Base-by-base conservation (phyloP, 176 grass and related monocot species). In the Avena eriantha region DNA sequence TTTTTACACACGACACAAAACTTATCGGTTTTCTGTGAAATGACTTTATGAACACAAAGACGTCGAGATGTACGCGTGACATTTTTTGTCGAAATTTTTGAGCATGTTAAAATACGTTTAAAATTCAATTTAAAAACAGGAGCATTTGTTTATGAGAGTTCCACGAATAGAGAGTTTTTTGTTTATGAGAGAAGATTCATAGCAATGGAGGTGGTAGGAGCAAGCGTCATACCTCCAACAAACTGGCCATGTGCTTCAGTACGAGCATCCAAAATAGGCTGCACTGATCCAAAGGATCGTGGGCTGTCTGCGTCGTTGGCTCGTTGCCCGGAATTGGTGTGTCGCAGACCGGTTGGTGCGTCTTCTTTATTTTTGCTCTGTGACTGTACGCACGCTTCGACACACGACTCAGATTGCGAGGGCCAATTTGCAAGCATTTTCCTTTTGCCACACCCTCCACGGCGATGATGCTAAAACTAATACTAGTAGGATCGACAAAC, bases 281-380 rank as follows among this genome's bases (percentile, higher is more conserved):
- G 77, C 68, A 47, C 45, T 7, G 76, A 55, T 67, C 75, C 82
- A 64, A 29, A 22, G 56, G 4, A 73, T 34, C 43, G 45, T 54
- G 76, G 74, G 31, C 67, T 74, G 54, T 57, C 47, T 26, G 34
- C 71, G 23, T 8, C 3, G 23, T 29, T 68, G 89, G 65, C 75
- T 56, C 21, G 1, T 59, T 60, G 85, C 58, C 48, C 34, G 26
- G 73, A 50, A 69, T 45, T 68, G 9, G 22, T 63, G 46, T n/a
- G 53, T 78, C 43, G 45, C 41, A 59, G 10, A 50, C 1, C 8
- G 78, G 88, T 82, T 82, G 71, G 88, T 86, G 78, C 61, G 78
- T 50, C 10, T 43, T 19, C 61, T 77, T 86, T 47, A 90, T 77
- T 84, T 80, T 71, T 13, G 39, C 12, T 9, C 61, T 76, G 77